Percentiles rank a stretch among this genome's conserved stretches.
These are phyloP conservation scores for Trifolium subterraneum DNA, from an alignment of 306 rosid species.

Conservation along the genomic window DNA sequence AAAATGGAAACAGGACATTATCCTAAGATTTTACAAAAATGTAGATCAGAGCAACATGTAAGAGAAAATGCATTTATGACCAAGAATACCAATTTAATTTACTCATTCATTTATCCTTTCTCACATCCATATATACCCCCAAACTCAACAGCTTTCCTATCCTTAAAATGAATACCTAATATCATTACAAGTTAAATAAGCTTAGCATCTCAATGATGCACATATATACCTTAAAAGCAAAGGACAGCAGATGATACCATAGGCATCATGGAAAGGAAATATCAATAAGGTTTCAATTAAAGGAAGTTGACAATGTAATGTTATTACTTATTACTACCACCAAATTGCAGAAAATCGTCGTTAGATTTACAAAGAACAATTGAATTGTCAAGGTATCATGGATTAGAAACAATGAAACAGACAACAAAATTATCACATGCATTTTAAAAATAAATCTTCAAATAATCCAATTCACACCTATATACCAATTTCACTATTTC, in stretches of 20 bases:
- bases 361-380: conserved; percentile 37
- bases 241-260: background rate
- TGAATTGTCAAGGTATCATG: conserved; percentile 7
- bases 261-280: background rate
- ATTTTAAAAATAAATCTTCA: background rate
- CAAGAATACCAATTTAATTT: conserved; percentile 5
- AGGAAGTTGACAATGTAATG: background rate
- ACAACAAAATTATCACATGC: background rate
- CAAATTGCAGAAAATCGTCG: conserved; percentile 19
- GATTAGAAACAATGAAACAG: conserved; percentile 27
- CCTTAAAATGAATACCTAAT: background rate
- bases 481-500: conserved; percentile 7
- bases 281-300: conserved; percentile 18
- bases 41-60: background rate
- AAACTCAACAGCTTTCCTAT: background rate
- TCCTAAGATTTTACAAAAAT: conserved; percentile 13
- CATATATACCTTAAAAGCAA: conserved; percentile 1
- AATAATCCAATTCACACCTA: conserved; percentile 14
- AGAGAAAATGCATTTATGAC: background rate
- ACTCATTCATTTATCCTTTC: conserved; percentile 19
- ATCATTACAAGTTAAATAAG: conserved; percentile 23
- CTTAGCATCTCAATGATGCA: conserved; percentile 1
- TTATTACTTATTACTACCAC: background rate
- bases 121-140: conserved; percentile 3
- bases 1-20: conserved; percentile 6